Evolutionary conservation across 2,329 filamentous ascomycete species (phyloP).

Genomic region (Arachnomyces sp.): DNA sequence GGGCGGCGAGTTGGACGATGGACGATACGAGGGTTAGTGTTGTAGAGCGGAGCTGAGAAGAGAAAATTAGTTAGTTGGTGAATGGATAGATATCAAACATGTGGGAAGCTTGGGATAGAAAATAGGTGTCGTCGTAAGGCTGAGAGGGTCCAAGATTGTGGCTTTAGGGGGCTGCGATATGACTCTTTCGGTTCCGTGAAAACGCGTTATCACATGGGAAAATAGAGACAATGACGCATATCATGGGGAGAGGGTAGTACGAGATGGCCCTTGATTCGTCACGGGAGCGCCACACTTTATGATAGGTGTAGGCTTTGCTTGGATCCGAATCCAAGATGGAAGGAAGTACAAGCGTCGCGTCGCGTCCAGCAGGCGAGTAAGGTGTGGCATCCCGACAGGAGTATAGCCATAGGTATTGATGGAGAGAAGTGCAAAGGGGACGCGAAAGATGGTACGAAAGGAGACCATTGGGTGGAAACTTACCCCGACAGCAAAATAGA

Average conservation of each 20-base stretch:
- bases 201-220: background rate
- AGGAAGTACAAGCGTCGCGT: no score
- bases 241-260: conserved; percentile 1
- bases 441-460: conserved; percentile 10
- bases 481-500: conserved; percentile 89
- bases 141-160: background rate
- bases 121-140: background rate
- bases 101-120: conserved; percentile 1
- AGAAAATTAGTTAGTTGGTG: conserved; percentile 5
- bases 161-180: conserved; percentile 10
- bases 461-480: conserved; percentile 36
- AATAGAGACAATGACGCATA: background rate
- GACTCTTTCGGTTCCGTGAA: background rate
- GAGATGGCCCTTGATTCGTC: no score
- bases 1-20: conserved; percentile 70
- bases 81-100: background rate
- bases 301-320: background rate
- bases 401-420: conserved; percentile 7
- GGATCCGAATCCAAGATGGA: background rate
- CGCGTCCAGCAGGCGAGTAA: conserved; percentile 1
- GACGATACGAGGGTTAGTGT: conserved; percentile 78
- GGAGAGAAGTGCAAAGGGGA: conserved; percentile 10
- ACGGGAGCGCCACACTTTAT: background rate
- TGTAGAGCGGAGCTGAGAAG: conserved; percentile 65
- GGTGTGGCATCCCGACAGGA: conserved; percentile 5